These are phyloP conservation scores for Malus hybrid DNA, from an alignment of 331 rosid species.

Conservation along the genomic window DNA sequence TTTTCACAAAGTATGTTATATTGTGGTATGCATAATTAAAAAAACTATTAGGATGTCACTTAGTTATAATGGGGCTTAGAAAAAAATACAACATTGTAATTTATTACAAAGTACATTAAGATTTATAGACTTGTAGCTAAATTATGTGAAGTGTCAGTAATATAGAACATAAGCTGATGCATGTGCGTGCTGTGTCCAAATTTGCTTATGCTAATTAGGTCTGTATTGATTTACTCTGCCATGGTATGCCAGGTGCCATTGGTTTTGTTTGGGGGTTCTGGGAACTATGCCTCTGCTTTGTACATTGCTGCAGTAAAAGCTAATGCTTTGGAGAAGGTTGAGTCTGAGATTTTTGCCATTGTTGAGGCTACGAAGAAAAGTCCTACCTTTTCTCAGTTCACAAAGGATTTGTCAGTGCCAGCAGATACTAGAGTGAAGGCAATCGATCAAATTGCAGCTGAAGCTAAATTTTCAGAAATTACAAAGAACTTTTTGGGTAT, in stretches of 20 bases:
- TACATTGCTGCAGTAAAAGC: conserved; percentile 67
- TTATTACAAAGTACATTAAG: background rate
- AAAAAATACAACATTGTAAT: background rate
- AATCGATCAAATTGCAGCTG: conserved; percentile 35
- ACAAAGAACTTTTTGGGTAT: conserved; percentile 73
- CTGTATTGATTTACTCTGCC: background rate
- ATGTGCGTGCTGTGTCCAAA: background rate
- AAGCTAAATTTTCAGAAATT: conserved; percentile 66
- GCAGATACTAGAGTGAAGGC: conserved; percentile 46
- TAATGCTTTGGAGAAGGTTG: conserved; percentile 66
- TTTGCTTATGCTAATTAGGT: background rate
- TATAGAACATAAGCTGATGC: background rate
- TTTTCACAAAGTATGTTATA: no score
- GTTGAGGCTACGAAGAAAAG: conserved; percentile 53
- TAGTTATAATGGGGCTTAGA: background rate
- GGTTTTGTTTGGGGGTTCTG: conserved; percentile 80
- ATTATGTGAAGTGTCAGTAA: background rate
- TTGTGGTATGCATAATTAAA: background rate
- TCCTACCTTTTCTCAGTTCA: conserved; percentile 41
- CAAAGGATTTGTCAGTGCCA: conserved; percentile 55
- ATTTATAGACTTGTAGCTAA: background rate
- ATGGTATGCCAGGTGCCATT: conserved; percentile 57
- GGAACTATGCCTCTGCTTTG: conserved; percentile 92
- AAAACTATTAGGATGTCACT: background rate
- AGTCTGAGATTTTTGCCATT: conserved; percentile 54